Base-by-base conservation (phyloP, 768 basidiomycete genomes). In the Auriscalpium orientale region DNA sequence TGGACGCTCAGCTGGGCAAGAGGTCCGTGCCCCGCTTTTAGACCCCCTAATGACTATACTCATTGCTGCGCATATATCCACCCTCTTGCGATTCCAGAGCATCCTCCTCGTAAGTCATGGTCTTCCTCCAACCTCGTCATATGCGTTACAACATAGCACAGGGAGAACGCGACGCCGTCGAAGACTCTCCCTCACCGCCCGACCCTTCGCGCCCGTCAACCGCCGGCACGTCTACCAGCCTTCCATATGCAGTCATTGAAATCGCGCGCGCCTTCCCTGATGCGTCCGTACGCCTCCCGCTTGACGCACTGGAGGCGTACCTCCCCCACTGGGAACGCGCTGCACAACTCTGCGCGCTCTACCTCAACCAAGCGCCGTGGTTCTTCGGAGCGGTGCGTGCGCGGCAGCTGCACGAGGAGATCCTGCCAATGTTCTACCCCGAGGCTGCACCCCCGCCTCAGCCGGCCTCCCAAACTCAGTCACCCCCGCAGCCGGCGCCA, bases 281-380 rank as follows among this genome's bases (percentile, higher is more conserved):
- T 20, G 11, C 55, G 8, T 37, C 44, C 34, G 34, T 47, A 8
- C 51, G 33, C 11, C 35, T 57, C 7, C 47, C 54, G 21, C 54
- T 59, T 34, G 49, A 51, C 20, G 46, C 47, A 9, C 50, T 81
- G 18, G 66, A 73, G 43, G 65, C 70, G 15, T 77, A 80, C 64
- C 75, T 89, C 1, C 88, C 88, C 0, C 67, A 78, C 0, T 84
- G 80, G 76, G 65, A 70, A 8, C 83, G 85, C 38, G 81, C 83
- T 0, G 72, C 68, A 46, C 76, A 80, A 35, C 74, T 90, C 36
- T 78, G 77, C 61, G 77, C 82, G n/a, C 73, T 87, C 12, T 90
- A 89, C 67, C 76, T 89, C 43, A 83, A 84, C n/a, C 83, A 86
- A 63, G 85, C 87, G 3, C 83, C 85, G 0, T 90, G 88, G 88